Conservation (phyloP, 169 alveolate genomes). For the Plasmodium coatneyi region DNA sequence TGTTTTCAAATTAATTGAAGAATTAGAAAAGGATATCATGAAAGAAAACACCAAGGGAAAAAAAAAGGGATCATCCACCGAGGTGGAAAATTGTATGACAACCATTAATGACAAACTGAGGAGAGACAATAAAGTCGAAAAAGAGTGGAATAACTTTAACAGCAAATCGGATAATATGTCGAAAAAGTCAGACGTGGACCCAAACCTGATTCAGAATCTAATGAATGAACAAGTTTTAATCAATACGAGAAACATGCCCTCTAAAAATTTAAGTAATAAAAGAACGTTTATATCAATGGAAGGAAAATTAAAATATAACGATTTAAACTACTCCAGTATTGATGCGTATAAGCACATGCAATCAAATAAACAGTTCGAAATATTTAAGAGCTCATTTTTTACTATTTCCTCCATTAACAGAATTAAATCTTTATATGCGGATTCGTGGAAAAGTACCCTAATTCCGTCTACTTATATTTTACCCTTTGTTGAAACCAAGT, state of each 20-base stretch:
- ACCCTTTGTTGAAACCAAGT: slow-evolving; percentile 76
- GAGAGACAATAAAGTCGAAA: slow-evolving; percentile 6
- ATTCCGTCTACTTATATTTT: slow-evolving; percentile 77
- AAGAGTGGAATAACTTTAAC: slow-evolving; percentile 23
- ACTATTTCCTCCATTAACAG: slow-evolving; percentile 72
- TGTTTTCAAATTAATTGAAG: slow-evolving; percentile 79
- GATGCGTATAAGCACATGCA: slow-evolving; percentile 72
- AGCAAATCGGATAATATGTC: slow-evolving; percentile 17
- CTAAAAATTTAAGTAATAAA: slow-evolving; percentile 35
- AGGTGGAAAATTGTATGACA: neutral
- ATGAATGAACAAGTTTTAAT: slow-evolving; percentile 68
- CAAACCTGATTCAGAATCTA: slow-evolving; percentile 43
- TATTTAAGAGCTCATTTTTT: slow-evolving; percentile 42
- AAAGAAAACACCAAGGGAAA: slow-evolving; percentile 18
- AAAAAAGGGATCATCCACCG: neutral
- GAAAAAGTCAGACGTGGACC: slow-evolving; percentile 23
- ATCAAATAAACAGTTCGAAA: slow-evolving; percentile 65
- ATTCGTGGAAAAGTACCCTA: slow-evolving; percentile 75
- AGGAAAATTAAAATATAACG: slow-evolving; percentile 38
- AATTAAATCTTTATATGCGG: slow-evolving; percentile 80
- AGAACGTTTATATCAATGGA: slow-evolving; percentile 41
- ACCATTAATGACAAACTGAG: neutral
- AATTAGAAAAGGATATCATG: slow-evolving; percentile 47
- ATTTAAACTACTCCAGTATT: slow-evolving; percentile 58
- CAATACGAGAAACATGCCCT: slow-evolving; percentile 29